Conservation (phyloP, 2,329 filamentous ascomycete genomes). For the Colletotrichum sp. region DNA sequence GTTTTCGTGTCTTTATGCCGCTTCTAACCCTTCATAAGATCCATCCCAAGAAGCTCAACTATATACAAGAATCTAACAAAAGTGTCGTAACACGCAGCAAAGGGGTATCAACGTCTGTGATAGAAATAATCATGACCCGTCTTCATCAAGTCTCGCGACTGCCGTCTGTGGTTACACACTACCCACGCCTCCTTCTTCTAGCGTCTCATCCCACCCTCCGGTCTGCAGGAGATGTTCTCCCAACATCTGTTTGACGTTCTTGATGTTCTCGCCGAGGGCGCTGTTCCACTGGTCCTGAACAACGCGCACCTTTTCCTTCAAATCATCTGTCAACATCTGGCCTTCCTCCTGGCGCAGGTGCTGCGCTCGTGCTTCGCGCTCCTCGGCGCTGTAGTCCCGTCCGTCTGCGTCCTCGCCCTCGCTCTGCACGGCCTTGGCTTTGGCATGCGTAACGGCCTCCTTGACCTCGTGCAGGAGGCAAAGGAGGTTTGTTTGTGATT, state of each 20-base stretch:
- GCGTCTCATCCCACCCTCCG: slow-evolving; percentile 87
- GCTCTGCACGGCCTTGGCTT: slow-evolving; percentile 69
- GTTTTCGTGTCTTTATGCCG: background rate
- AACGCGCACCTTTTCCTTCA: slow-evolving; percentile 91
- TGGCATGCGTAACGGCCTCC: slow-evolving; percentile 74
- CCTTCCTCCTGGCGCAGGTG: slow-evolving; percentile 72
- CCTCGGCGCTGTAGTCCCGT: slow-evolving; percentile 32
- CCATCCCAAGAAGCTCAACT: background rate
- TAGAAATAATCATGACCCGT: background rate
- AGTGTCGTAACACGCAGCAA: slow-evolving; percentile 16
- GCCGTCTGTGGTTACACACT: slow-evolving; percentile 36
- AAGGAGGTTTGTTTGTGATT: slow-evolving; percentile 88
- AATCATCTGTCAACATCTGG: slow-evolving; percentile 74
- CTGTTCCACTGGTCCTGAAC: slow-evolving; percentile 92
- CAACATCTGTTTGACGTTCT: slow-evolving; percentile 75
- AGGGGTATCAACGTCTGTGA: slow-evolving; percentile 23
- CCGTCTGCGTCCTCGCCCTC: slow-evolving; percentile 54
- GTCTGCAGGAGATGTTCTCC: slow-evolving; percentile 74
- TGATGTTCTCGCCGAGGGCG: slow-evolving; percentile 80
- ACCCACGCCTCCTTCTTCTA: slow-evolving; percentile 63
- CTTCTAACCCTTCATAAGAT: background rate
- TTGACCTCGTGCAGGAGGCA: slow-evolving; percentile 92
- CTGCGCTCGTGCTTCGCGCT: slow-evolving; percentile 47
- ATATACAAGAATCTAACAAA: slow-evolving; percentile 18
- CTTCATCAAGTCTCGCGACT: background rate